These are phyloP conservation scores for Mucor mucedo DNA, from an alignment of 371 early-diverging fungal genomes.

Conservation along the genomic window DNA sequence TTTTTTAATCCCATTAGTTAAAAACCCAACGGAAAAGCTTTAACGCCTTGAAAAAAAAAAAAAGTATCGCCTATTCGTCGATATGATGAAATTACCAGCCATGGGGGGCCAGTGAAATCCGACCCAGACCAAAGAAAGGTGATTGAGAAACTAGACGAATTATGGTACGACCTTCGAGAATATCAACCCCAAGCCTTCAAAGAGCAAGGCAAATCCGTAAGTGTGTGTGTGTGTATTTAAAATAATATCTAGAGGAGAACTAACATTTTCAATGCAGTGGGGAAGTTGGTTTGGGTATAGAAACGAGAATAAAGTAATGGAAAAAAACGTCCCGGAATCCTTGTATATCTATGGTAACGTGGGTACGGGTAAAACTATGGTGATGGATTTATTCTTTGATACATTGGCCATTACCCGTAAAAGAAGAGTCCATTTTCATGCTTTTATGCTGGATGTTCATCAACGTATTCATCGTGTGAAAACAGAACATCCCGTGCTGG, in stretches of 20 bases:
- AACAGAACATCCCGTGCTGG: constrained; percentile 46
- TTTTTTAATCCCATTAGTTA: too few relatives aligned
- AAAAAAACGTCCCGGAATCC: constrained; percentile 53
- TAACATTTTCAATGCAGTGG: constrained; percentile 13
- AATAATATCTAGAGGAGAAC: neutral
- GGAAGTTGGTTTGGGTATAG: constrained; percentile 24
- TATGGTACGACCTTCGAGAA: constrained; percentile 27
- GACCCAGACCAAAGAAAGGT: constrained; percentile 29
- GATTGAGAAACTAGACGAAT: constrained; percentile 23
- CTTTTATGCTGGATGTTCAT: constrained; percentile 94
- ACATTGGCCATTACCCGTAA: constrained; percentile 73
- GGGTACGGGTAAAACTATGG: constrained; percentile 92
- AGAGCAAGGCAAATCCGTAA: constrained; percentile 18
- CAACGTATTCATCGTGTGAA: constrained; percentile 81
- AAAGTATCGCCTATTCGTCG: constrained; percentile 26
- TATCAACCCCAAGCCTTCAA: constrained; percentile 20
- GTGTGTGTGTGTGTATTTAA: neutral
- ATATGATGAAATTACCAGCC: constrained; percentile 28
- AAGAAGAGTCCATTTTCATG: constrained; percentile 92
- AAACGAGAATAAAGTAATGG: constrained; percentile 6
- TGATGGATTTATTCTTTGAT: constrained; percentile 96
- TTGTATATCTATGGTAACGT: constrained; percentile 86
- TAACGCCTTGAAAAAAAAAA: too few relatives aligned
- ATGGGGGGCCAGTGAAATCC: constrained; percentile 22
- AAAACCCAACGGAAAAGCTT: too few relatives aligned